These are phyloP conservation scores for Anthracocystis panici-leucophaei DNA, from an alignment of 1,284 basidiomycete genomes.

Conservation along the genomic window DNA sequence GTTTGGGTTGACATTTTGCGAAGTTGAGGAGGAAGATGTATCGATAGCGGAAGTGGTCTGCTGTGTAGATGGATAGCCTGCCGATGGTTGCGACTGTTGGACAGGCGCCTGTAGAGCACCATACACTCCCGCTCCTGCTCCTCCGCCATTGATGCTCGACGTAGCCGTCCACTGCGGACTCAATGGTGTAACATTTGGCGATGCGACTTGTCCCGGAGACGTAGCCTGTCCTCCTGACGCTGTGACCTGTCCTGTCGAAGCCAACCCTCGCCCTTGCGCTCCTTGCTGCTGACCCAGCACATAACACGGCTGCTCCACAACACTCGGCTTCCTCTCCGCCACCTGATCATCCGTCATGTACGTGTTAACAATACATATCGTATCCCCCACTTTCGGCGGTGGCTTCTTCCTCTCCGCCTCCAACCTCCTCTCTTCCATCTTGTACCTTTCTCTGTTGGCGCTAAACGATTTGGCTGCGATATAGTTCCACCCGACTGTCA, in stretches of 20 bases:
- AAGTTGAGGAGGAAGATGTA: background rate
- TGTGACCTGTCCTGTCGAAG: background rate
- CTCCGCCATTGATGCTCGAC: background rate
- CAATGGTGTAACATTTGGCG: background rate
- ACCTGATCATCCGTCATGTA: slow-evolving; percentile 35
- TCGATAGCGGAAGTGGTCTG: too few species aligned
- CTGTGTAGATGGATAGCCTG: background rate
- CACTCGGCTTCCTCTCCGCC: slow-evolving; percentile 18
- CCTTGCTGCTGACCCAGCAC: slow-evolving; percentile 1
- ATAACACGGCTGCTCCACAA: slow-evolving; percentile 22
- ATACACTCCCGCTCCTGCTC: background rate
- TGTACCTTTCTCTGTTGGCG: slow-evolving; percentile 13
- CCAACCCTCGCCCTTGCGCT: background rate
- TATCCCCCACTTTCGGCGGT: slow-evolving; percentile 28
- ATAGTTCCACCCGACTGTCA: slow-evolving; percentile 37
- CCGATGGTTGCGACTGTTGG: background rate
- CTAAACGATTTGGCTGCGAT: slow-evolving; percentile 24
- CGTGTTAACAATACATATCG: slow-evolving; percentile 25
- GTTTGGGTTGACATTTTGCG: background rate
- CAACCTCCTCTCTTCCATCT: slow-evolving; percentile 4
- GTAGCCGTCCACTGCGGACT: background rate
- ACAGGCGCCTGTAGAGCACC: background rate
- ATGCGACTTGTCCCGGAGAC: background rate
- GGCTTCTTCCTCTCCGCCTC: slow-evolving; percentile 22
- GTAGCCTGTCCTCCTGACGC: too few species aligned